phyloP scores from a whole-genome alignment of 495 filamentous ascomycete species.

The Sabuloglossum arenarium region DNA sequence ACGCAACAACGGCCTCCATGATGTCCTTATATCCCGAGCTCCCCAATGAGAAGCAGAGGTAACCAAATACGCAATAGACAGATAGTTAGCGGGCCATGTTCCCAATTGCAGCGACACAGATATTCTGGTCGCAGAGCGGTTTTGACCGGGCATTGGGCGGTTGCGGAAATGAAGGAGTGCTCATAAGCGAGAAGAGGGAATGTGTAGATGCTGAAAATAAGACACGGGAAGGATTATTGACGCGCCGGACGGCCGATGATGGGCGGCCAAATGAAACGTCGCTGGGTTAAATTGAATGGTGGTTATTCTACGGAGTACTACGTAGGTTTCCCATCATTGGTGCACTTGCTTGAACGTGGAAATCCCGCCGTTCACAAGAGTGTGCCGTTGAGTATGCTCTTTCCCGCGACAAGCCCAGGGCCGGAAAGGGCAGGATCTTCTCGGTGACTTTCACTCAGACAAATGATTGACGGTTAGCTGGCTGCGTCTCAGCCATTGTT shows the following conservation, averaged over 20 bases:
- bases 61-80: neutral
- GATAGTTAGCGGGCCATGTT: neutral
- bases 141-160: neutral
- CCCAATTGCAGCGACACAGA: neutral
- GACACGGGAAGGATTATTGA: neutral
- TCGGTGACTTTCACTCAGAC: too few species aligned
- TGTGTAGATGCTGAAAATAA: neutral
- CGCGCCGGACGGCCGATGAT: neutral
- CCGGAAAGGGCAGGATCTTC: too few species aligned
- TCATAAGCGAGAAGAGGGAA: neutral
- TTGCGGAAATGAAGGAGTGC: neutral
- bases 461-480: too few species aligned
- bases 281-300: neutral
- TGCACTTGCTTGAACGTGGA: too few species aligned
- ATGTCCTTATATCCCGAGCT: neutral
- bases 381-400: too few species aligned
- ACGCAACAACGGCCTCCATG: neutral
- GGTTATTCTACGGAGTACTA: neutral
- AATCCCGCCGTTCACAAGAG: too few species aligned
- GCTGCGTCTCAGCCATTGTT: too few species aligned
- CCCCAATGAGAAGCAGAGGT: neutral
- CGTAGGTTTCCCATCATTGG: too few species aligned
- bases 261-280: slow-evolving; percentile 1
- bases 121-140: neutral
- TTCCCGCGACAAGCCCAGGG: too few species aligned